Evolutionary conservation across 495 filamentous ascomycete species (phyloP), one percentile per base, ranked within the genome.

Genomic region (Apodospora peruviana): DNA sequence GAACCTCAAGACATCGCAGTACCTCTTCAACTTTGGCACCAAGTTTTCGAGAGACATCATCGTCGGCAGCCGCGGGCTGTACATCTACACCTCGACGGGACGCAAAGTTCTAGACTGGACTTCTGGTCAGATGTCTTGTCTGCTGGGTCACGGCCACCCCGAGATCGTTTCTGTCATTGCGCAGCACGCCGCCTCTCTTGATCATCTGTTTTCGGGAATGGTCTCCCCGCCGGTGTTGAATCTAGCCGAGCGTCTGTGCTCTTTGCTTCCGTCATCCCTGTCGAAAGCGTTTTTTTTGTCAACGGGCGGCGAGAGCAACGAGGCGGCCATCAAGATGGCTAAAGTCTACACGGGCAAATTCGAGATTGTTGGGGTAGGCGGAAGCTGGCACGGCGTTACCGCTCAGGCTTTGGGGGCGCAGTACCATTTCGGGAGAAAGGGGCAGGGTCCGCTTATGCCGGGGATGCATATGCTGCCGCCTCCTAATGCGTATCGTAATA

Each of bases 181-280:
- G 9, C 47, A 73, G 0, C 64, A 73, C 39, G 68, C 71, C 14
- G 59, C 57, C 1, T 48, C 65, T 25, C 70, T 80, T 29, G 77
- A 80, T 50, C 78, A 82, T 43, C 71, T 80, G 19, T 72, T 75
- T 55, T 75, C 67, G 34, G 75, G 69, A 19, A 80, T 81, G 77
- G 52, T 80, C 12, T 73, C 72, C 0, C 66, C 70, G 2, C 79
- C 79, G 0, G 77, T 80, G 1, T 57, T 79, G 5, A 58, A 63
- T 2, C 57, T 79, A 0, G 74, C 69, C 2, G 67, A 71, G 44
- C 64, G 70, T 10, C 61, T 82, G 2, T 69, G 67, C 10, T 57
- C 57, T 2, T 43, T 75, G 10, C 65, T 78, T 0, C 76, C 75
- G 0, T 37, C 58, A 0, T 70, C 72, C 1, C 59, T 81, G 1